Conservation (phyloP, 345 rosid species). For the Acer saccharum region DNA sequence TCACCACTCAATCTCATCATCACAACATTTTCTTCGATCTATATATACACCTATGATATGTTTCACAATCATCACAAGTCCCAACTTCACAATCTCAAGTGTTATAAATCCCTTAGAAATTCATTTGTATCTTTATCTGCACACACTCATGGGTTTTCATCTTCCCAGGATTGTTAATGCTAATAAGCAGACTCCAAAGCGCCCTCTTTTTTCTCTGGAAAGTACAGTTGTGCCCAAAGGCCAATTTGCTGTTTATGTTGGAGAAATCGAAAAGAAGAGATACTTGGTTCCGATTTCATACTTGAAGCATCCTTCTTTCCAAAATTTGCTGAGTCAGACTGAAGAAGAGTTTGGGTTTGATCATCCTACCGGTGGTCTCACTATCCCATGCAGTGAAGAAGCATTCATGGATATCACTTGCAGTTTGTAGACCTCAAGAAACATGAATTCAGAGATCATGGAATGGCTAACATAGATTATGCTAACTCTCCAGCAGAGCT, state of each 20-base stretch:
- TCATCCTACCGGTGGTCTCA: slow-evolving; percentile 55
- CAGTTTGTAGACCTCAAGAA: background rate
- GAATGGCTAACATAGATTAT: background rate
- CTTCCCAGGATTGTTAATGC: background rate
- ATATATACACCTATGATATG: slow-evolving; percentile 12
- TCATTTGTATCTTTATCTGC: background rate
- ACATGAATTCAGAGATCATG: background rate
- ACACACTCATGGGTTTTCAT: background rate
- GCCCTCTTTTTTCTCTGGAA: background rate
- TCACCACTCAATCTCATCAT: slow-evolving; percentile 3
- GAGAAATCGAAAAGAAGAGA: slow-evolving; percentile 39
- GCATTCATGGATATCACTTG: slow-evolving; percentile 33
- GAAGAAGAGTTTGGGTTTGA: slow-evolving; percentile 47
- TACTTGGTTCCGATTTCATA: slow-evolving; percentile 43
- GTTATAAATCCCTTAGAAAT: background rate
- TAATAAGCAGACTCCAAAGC: background rate
- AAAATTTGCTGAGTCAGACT: slow-evolving; percentile 32
- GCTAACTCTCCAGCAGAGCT: background rate
- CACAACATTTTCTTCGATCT: slow-evolving; percentile 4
- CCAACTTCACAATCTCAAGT: background rate
- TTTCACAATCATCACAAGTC: background rate
- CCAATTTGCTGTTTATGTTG: slow-evolving; percentile 46
- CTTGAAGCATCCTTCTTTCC: slow-evolving; percentile 49
- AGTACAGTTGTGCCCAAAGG: slow-evolving; percentile 42
- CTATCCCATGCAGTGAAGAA: slow-evolving; percentile 49